Evolutionary conservation across 208 protist species (phyloP).

Genomic region (Herpetomonas tarakana): DNA sequence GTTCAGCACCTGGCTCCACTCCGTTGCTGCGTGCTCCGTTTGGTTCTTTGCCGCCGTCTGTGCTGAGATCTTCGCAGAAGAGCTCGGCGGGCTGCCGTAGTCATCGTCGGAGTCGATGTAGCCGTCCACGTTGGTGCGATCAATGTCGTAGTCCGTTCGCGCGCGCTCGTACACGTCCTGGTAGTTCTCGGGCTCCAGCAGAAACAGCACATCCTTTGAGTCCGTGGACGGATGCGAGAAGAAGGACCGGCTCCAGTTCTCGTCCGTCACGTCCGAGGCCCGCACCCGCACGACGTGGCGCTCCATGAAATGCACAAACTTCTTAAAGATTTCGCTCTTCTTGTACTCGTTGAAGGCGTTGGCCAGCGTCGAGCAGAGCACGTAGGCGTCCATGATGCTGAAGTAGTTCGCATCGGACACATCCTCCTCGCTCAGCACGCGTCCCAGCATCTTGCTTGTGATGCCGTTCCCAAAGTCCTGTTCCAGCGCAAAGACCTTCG

Average conservation of each 20-base stretch:
- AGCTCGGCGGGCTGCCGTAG: not conserved
- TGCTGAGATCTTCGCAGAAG: not conserved
- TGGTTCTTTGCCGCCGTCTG: not conserved
- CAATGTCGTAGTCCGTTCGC: not conserved
- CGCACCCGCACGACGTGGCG: not conserved
- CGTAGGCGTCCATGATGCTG: conserved; percentile 1
- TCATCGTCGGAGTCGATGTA: not conserved
- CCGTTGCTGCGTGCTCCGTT: not conserved
- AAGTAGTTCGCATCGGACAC: not conserved
- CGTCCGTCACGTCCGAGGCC: not conserved
- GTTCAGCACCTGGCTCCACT: not conserved
- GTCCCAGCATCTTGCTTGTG: not conserved
- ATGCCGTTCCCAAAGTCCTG: not conserved
- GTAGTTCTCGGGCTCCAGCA: not conserved
- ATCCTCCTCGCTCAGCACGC: not conserved
- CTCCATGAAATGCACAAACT: not conserved
- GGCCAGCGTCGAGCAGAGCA: not conserved
- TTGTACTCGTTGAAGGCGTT: not conserved
- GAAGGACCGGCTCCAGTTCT: not conserved
- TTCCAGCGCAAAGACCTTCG: not conserved
- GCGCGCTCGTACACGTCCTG: not conserved
- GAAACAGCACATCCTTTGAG: not conserved
- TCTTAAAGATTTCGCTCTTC: not conserved
- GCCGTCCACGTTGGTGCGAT: not conserved
- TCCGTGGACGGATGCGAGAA: not conserved